Conservation (phyloP, 768 basidiomycete genomes). For the Kwoniella sp. region DNA sequence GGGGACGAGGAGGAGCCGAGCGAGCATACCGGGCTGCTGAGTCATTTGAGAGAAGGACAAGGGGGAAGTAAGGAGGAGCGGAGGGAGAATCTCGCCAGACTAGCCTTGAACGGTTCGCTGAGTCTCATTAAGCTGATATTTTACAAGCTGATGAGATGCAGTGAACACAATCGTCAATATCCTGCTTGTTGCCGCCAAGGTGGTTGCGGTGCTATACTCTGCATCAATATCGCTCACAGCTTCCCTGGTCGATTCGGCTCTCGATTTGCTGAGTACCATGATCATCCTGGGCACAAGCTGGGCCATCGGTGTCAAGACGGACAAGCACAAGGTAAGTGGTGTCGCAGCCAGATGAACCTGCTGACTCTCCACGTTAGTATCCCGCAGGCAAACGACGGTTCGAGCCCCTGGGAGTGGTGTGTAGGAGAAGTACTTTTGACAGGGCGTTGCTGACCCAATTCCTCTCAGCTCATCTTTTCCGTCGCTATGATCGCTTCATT, state of each 20-base stretch:
- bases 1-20: conserved; percentile 8
- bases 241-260: conserved; percentile 50
- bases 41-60: not conserved
- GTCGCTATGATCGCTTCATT: conserved; percentile 52
- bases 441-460: too few relatives aligned
- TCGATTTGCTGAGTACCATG: conserved; percentile 52
- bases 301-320: conserved; percentile 43
- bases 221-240: conserved; percentile 52
- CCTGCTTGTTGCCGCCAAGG: conserved; percentile 50
- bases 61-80: conserved; percentile 29
- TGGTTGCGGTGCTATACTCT: conserved; percentile 51
- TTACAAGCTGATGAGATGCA: too few relatives aligned
- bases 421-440: conserved; percentile 4
- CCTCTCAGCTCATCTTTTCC: conserved; percentile 47
- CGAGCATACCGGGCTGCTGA: conserved; percentile 28
- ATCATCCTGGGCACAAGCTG: conserved; percentile 51
- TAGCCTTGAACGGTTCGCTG: conserved; percentile 47
- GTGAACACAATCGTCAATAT: conserved; percentile 50
- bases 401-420: conserved; percentile 52
- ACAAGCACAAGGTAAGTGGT: conserved; percentile 31
- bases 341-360: not conserved
- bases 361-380: conserved; percentile 26
- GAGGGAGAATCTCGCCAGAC: conserved; percentile 34
- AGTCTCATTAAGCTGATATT: conserved; percentile 9
- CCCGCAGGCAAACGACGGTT: conserved; percentile 49